phyloP scores from a whole-genome alignment of 164 flowering plant genomes.

The Amborella trichopoda region DNA sequence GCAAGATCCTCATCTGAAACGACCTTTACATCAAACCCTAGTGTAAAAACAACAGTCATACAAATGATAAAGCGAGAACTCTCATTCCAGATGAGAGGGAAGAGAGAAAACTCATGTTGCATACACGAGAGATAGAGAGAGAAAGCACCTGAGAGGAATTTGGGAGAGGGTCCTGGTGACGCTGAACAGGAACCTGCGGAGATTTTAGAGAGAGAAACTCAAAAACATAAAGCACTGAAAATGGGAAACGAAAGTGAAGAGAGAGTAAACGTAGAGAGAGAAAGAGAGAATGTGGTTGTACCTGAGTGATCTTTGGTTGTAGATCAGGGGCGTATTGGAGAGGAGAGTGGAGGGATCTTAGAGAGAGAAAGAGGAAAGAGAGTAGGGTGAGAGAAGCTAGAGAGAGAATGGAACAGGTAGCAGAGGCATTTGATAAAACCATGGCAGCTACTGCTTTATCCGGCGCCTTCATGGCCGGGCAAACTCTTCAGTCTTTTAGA shows the following conservation, averaged over 20 bases:
- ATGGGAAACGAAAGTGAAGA: too few species aligned
- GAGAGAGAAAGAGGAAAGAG: constrained; percentile 51
- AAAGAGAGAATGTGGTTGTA: too few species aligned
- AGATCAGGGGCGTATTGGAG: constrained; percentile 5
- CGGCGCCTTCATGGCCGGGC: too few species aligned
- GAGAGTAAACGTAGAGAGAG: too few species aligned
- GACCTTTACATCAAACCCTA: constrained; percentile 17
- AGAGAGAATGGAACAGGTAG: constrained; percentile 43
- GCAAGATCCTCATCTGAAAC: constrained; percentile 13
- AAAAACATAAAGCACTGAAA: too few species aligned
- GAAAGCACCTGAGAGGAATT: constrained; percentile 10
- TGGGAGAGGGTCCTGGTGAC: constrained; percentile 9
- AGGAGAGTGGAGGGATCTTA: constrained; percentile 37
- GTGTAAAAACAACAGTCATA: constrained; percentile 6
- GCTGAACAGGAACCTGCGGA: too few species aligned
- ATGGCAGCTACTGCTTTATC: too few species aligned
- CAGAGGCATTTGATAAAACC: too few species aligned
- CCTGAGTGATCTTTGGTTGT: not conserved
- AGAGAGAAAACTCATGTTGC: not conserved
- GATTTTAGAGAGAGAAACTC: too few species aligned
- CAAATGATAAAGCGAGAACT: not conserved
- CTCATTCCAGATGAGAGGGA: not conserved
- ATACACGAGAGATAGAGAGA: not conserved
- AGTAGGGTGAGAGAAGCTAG: constrained; percentile 47
- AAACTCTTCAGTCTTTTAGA: too few species aligned